phyloP scores from a whole-genome alignment of 140 eudicot species.

The Ambrosia hybrid region DNA sequence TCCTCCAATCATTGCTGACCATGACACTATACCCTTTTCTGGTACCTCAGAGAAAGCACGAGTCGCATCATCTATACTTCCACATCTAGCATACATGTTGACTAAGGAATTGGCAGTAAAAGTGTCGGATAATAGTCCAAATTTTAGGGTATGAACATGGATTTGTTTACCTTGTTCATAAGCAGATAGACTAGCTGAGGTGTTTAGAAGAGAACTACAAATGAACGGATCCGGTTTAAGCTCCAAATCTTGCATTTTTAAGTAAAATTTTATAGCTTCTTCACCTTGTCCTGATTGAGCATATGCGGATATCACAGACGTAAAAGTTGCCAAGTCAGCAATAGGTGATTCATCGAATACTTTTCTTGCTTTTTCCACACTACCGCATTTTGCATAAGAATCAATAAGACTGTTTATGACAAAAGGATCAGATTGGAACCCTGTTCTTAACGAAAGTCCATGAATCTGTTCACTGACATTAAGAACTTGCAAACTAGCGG shows the following conservation, averaged over 20 bases:
- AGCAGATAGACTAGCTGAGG: slow-evolving; percentile 76
- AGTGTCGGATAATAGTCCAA: slow-evolving; percentile 58
- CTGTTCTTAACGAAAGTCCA: slow-evolving; percentile 55
- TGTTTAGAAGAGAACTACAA: slow-evolving; percentile 77
- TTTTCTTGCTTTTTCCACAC: slow-evolving; percentile 46
- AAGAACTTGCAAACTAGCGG: slow-evolving; percentile 53
- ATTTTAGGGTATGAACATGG: slow-evolving; percentile 66
- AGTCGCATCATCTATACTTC: slow-evolving; percentile 72
- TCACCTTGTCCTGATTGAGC: slow-evolving; percentile 88
- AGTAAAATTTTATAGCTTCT: slow-evolving; percentile 70
- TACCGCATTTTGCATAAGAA: slow-evolving; percentile 67
- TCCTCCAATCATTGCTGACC: slow-evolving; percentile 92
- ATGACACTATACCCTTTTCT: slow-evolving; percentile 71
- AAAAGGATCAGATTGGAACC: slow-evolving; percentile 56
- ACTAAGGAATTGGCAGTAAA: slow-evolving; percentile 79
- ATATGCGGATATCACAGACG: slow-evolving; percentile 71
- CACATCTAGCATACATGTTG: slow-evolving; percentile 93
- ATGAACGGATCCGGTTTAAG: slow-evolving; percentile 70
- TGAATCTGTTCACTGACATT: slow-evolving; percentile 56
- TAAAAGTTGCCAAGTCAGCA: slow-evolving; percentile 74
- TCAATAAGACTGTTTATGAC: slow-evolving; percentile 69
- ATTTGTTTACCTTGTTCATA: slow-evolving; percentile 90
- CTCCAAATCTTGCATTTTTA: slow-evolving; percentile 55
- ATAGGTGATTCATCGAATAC: slow-evolving; percentile 57
- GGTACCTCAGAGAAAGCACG: slow-evolving; percentile 59